phyloP scores from a whole-genome alignment of 1,284 basidiomycete genomes.

The Ustilago trichophora region DNA sequence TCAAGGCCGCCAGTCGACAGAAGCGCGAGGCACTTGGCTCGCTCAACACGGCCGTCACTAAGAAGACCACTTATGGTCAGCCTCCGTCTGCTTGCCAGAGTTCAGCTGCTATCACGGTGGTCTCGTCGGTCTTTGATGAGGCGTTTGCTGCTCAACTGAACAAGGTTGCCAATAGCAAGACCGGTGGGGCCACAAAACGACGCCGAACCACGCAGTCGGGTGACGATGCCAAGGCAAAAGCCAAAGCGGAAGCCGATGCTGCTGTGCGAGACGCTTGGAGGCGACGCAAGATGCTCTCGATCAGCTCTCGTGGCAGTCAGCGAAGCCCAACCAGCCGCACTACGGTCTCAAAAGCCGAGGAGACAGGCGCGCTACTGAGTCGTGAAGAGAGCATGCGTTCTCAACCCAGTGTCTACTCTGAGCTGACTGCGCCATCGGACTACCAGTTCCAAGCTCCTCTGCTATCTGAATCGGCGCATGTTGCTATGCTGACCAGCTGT shows the following conservation, averaged over 20 bases:
- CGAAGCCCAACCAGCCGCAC: constrained; percentile 9
- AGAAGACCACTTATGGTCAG: constrained; percentile 3
- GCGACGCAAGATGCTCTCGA: constrained; percentile 27
- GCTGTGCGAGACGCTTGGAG: constrained; percentile 29
- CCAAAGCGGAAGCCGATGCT: constrained; percentile 30
- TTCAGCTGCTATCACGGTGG: constrained; percentile 22
- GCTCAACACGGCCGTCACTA: not conserved
- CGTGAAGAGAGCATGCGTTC: constrained; percentile 24
- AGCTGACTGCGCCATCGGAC: constrained; percentile 39
- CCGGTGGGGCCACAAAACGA: not conserved
- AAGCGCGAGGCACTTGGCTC: constrained; percentile 20
- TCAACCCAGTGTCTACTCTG: constrained; percentile 35
- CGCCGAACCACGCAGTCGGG: not conserved
- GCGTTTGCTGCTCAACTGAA: constrained; percentile 16
- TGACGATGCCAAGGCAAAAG: constrained; percentile 14
- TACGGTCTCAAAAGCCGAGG: not conserved
- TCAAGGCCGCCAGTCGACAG: constrained; percentile 10
- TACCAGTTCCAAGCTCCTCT: constrained; percentile 39
- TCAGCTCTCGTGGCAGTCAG: constrained; percentile 38
- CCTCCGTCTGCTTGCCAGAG: constrained; percentile 26
- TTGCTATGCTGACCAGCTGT: constrained; percentile 2
- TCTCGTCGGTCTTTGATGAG: constrained; percentile 43
- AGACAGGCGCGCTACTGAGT: constrained; percentile 2
- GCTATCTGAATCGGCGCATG: constrained; percentile 9
- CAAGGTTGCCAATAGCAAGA: constrained; percentile 1